phyloP scores from a whole-genome alignment of 352 stramenopile species.

The Pythium scleroteichum region DNA sequence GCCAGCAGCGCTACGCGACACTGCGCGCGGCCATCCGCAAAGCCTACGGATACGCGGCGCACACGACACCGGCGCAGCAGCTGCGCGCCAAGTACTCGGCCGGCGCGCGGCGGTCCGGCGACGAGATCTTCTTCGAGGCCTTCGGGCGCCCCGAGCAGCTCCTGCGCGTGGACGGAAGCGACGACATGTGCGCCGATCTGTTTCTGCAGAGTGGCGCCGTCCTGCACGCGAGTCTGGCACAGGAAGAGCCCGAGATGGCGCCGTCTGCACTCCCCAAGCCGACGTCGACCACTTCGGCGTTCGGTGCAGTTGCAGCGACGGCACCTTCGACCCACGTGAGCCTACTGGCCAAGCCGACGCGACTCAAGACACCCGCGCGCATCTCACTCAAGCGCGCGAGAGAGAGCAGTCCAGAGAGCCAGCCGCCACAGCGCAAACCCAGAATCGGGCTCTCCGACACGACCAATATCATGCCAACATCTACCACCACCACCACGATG shows the following conservation, averaged over 20 bases:
- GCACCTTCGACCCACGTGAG: slow-evolving; percentile 26
- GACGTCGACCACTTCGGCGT: slow-evolving; percentile 21
- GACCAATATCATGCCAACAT: slow-evolving; percentile 30
- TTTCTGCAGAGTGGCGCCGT: slow-evolving; percentile 10
- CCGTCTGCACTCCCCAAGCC: background rate
- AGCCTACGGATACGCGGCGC: slow-evolving; percentile 6
- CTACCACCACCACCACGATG: slow-evolving; percentile 32
- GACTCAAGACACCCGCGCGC: slow-evolving; percentile 59
- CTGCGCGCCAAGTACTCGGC: slow-evolving; percentile 54
- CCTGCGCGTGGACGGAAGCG: slow-evolving; percentile 26
- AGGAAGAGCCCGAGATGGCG: slow-evolving; percentile 17
- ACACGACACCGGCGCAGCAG: slow-evolving; percentile 3
- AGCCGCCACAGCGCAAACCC: slow-evolving; percentile 48
- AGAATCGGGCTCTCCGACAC: slow-evolving; percentile 33
- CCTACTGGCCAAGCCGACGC: slow-evolving; percentile 44
- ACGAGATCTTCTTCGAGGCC: slow-evolving; percentile 69
- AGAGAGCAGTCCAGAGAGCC: slow-evolving; percentile 59
- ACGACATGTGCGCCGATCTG: slow-evolving; percentile 19
- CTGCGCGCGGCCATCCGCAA: slow-evolving; percentile 20
- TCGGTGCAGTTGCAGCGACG: slow-evolving; percentile 13
- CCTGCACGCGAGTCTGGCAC: background rate
- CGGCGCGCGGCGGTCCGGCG: slow-evolving; percentile 41
- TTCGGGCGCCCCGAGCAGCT: slow-evolving; percentile 62
- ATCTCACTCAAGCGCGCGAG: slow-evolving; percentile 49
- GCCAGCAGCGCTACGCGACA: slow-evolving; percentile 22